These are phyloP conservation scores for Yarrowia divulgata DNA, from an alignment of 805 yeast species.

Conservation along the genomic window DNA sequence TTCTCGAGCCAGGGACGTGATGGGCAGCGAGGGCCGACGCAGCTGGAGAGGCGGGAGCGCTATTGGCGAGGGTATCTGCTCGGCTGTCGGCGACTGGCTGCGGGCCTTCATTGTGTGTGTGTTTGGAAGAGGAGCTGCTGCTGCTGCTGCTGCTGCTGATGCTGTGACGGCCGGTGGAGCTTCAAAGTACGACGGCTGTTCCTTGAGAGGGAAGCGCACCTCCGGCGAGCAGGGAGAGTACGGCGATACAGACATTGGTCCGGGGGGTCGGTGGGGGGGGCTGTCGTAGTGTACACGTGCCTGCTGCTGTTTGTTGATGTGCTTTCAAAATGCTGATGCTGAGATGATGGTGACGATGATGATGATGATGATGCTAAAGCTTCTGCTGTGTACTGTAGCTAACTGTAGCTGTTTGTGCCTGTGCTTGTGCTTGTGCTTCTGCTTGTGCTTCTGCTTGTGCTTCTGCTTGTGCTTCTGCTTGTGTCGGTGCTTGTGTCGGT, in stretches of 20 bases:
- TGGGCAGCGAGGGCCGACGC: slow-evolving; percentile 28
- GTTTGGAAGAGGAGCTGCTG: no score
- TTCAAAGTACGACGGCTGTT: slow-evolving; percentile 31
- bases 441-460: background rate
- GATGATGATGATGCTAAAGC: background rate
- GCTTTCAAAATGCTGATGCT: background rate
- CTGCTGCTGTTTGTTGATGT: background rate
- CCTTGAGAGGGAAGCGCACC: slow-evolving; percentile 32
- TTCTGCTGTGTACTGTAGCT: background rate
- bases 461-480: background rate
- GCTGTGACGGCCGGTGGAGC: slow-evolving; percentile 4
- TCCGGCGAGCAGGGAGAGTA: slow-evolving; percentile 39
- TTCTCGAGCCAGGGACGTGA: slow-evolving; percentile 29
- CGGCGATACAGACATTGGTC: slow-evolving; percentile 35
- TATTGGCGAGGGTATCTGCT: slow-evolving; percentile 27
- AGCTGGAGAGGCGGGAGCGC: slow-evolving; percentile 8
- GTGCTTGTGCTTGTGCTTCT: background rate
- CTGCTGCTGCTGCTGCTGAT: no score
- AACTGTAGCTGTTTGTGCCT: background rate
- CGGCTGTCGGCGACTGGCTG: slow-evolving; percentile 27
- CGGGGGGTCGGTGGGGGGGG: background rate
- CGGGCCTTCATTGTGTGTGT: slow-evolving; percentile 19
- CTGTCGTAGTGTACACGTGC: background rate
- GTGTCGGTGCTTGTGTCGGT: background rate
- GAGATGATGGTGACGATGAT: background rate